phyloP scores from a whole-genome alignment of 805 yeast genomes.

The Zygotorulaspora chibaensis region DNA sequence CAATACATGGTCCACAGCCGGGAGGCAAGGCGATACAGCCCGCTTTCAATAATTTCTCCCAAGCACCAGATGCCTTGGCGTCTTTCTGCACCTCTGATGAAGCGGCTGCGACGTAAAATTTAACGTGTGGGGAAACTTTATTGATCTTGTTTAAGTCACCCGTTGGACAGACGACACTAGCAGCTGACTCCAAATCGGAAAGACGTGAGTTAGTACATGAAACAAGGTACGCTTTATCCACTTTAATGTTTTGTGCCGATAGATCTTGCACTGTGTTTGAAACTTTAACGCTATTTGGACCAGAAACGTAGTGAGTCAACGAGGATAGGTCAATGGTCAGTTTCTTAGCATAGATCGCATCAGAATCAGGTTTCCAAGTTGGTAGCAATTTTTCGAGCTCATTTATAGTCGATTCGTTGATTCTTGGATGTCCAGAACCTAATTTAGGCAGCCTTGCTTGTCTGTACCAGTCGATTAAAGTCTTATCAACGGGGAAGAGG shows the following conservation, averaged over 20 bases:
- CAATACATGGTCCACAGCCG: slow-evolving; percentile 99
- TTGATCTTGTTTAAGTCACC: slow-evolving; percentile 35
- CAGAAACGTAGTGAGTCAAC: slow-evolving; percentile 84
- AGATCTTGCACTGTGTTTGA: slow-evolving; percentile 74
- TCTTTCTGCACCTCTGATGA: slow-evolving; percentile 88
- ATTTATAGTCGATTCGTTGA: slow-evolving; percentile 58
- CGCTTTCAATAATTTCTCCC: slow-evolving; percentile 84
- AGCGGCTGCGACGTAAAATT: slow-evolving; percentile 97
- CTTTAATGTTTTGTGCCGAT: slow-evolving; percentile 64
- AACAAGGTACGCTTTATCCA: slow-evolving; percentile 94
- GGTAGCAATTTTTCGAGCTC: slow-evolving; percentile 21
- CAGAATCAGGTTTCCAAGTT: slow-evolving; percentile 52
- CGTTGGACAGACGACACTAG: slow-evolving; percentile 60
- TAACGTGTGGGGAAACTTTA: slow-evolving; percentile 83
- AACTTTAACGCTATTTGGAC: slow-evolving; percentile 96
- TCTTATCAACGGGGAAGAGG: slow-evolving; percentile 89
- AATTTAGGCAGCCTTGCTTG: slow-evolving; percentile 45
- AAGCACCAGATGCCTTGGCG: slow-evolving; percentile 87
- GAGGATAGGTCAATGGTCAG: slow-evolving; percentile 74
- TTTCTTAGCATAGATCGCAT: slow-evolving; percentile 85
- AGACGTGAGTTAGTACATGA: slow-evolving; percentile 95
- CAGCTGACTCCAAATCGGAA: slow-evolving; percentile 92
- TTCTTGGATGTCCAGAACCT: slow-evolving; percentile 77
- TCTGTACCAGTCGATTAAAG: slow-evolving; percentile 73
- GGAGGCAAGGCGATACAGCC: slow-evolving; percentile 96